Conservation (phyloP, 495 filamentous ascomycete genomes). For the Penicillium longicatenatum region DNA sequence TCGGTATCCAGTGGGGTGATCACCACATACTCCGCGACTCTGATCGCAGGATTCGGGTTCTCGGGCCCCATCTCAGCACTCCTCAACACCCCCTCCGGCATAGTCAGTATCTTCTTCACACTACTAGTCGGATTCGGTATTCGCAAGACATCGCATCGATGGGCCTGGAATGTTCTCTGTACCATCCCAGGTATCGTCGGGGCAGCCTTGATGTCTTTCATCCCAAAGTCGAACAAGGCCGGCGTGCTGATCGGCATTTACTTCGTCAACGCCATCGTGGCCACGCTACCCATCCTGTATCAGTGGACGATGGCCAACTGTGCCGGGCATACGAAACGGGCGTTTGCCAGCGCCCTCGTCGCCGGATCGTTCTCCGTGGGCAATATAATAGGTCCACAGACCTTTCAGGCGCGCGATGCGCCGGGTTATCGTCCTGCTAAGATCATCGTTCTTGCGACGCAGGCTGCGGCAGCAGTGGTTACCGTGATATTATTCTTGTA, state of each 20-base stretch:
- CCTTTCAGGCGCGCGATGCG: conserved; percentile 60
- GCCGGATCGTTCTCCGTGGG: conserved; percentile 61
- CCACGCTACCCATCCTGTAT: conserved; percentile 46
- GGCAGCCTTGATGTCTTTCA: conserved; percentile 61
- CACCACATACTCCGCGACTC: conserved; percentile 61
- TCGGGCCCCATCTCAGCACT: conserved; percentile 54
- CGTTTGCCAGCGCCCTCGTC: conserved; percentile 58
- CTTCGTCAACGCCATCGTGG: conserved; percentile 58
- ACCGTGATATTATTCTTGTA: conserved; percentile 42
- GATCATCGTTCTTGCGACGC: conserved; percentile 56
- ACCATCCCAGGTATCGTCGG: conserved; percentile 56
- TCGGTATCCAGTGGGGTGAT: conserved; percentile 62
- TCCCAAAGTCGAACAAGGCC: conserved; percentile 43
- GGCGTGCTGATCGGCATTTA: conserved; percentile 65
- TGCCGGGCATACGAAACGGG: conserved; percentile 52
- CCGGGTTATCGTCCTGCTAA: conserved; percentile 65
- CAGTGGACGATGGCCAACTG: conserved; percentile 52
- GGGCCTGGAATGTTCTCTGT: conserved; percentile 49
- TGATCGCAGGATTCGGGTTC: conserved; percentile 61
- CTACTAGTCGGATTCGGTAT: conserved; percentile 52
- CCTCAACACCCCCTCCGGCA: conserved; percentile 65
- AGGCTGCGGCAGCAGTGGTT: conserved; percentile 43
- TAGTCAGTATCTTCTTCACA: conserved; percentile 59
- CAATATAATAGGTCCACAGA: conserved; percentile 69
- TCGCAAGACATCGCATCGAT: conserved; percentile 47